These are phyloP conservation scores for Fraxinus americana DNA, from an alignment of 257 asterid species.

Conservation along the genomic window DNA sequence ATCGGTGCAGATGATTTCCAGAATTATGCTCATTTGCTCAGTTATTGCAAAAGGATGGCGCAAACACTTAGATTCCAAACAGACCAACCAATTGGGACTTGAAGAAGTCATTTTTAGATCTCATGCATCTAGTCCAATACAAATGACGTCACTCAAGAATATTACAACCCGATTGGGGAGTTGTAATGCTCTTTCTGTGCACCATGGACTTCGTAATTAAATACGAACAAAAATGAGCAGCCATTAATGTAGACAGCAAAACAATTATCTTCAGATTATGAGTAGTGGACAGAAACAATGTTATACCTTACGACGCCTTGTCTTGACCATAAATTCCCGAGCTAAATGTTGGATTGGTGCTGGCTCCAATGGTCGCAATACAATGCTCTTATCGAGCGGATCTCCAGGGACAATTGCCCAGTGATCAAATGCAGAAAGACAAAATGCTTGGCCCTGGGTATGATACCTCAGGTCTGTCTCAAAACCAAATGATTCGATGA, in stretches of 20 bases:
- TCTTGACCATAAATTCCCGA: conserved; percentile 97
- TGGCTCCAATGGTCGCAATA: conserved; percentile 91
- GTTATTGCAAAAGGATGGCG: background rate
- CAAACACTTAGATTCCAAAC: no score
- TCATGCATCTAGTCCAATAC: no score
- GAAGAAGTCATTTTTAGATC: no score
- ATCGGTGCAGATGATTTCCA: background rate
- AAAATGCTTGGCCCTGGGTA: conserved; percentile 98
- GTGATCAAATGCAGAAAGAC: conserved; percentile 82
- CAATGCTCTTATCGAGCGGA: conserved; percentile 90
- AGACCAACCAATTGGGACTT: no score
- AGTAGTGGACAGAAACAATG: no score
- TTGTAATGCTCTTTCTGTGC: no score
- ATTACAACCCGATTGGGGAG: no score
- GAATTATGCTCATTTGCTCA: background rate
- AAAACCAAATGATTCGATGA: conserved; percentile 93
- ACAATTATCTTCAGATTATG: no score
- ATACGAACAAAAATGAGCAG: no score
- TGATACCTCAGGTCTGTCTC: conserved; percentile 98
- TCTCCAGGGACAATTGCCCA: conserved; percentile 99
- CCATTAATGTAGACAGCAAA: no score
- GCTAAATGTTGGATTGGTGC: conserved; percentile 98
- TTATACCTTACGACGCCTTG: conserved; percentile 93
- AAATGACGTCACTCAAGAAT: no score
- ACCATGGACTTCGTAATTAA: no score